These are phyloP conservation scores for Gyromitra esculenta DNA, from an alignment of 2,329 filamentous ascomycete species.

Conservation along the genomic window DNA sequence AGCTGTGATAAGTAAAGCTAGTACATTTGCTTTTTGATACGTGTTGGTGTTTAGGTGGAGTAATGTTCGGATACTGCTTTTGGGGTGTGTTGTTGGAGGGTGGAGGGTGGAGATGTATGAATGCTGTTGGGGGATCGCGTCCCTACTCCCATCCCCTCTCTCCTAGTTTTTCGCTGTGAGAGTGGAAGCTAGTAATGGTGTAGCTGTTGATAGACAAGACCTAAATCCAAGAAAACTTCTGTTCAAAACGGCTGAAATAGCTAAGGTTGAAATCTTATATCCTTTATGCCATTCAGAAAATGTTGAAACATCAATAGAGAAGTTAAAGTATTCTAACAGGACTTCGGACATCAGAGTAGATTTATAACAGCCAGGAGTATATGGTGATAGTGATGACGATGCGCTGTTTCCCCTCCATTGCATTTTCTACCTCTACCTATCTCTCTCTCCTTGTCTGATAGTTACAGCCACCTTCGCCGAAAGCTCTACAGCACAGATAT, in stretches of 20 bases:
- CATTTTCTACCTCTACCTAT: not conserved
- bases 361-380: not conserved
- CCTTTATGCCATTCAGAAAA: too few species aligned
- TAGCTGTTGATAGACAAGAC: too few species aligned
- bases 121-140: too few species aligned
- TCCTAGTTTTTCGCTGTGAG: too few species aligned
- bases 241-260: too few species aligned
- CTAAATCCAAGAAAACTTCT: too few species aligned
- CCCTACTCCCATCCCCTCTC: not conserved
- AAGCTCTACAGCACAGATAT: not conserved
- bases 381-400: not conserved
- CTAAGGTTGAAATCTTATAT: too few species aligned
- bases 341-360: not conserved
- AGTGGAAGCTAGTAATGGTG: too few species aligned
- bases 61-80: not conserved
- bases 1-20: too few species aligned
- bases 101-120: not conserved
- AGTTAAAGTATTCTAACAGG: too few species aligned
- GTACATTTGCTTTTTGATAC: too few species aligned
- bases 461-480: not conserved
- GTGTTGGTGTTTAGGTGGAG: not conserved
- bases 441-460: not conserved
- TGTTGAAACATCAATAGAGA: too few species aligned
- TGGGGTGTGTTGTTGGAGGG: not conserved
- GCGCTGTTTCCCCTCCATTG: constrained; percentile 2